These are phyloP conservation scores for Paramecium tetraurelia DNA, from an alignment of 73 alveolate genomes.

Conservation along the genomic window DNA sequence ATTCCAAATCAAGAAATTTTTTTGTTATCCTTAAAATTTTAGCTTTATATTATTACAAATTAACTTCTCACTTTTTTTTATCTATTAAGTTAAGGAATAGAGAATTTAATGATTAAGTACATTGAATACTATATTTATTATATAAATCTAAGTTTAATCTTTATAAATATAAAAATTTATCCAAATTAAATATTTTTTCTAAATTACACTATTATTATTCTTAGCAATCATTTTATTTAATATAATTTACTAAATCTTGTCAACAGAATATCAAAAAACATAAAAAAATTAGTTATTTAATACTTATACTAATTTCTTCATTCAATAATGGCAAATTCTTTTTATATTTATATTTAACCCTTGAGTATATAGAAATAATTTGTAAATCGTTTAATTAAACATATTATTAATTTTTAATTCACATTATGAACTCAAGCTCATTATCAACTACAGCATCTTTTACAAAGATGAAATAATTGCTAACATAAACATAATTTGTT, in stretches of 20 bases:
- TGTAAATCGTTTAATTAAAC: neutral
- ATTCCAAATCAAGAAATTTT: too few species aligned
- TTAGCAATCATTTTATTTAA: neutral
- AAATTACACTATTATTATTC: neutral
- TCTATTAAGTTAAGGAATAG: too few species aligned
- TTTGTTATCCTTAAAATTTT: too few species aligned
- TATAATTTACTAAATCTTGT: neutral
- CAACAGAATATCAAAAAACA: neutral
- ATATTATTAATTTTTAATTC: neutral
- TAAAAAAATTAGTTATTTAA: neutral
- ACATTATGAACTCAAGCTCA: conserved; percentile 34
- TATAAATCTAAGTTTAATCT: too few species aligned
- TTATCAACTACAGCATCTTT: conserved; percentile 43
- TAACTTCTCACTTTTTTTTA: too few species aligned
- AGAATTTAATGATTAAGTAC: too few species aligned
- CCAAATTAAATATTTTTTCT: too few species aligned
- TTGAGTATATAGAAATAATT: neutral
- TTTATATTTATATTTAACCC: neutral
- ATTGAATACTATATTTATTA: too few species aligned
- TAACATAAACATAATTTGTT: neutral
- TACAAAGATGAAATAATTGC: neutral
- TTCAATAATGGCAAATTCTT: neutral
- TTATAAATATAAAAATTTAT: too few species aligned
- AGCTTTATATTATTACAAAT: too few species aligned
- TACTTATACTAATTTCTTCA: neutral